Evolutionary conservation across 2,329 filamentous ascomycete species (phyloP).

Genomic region (Ophiostoma piceae): DNA sequence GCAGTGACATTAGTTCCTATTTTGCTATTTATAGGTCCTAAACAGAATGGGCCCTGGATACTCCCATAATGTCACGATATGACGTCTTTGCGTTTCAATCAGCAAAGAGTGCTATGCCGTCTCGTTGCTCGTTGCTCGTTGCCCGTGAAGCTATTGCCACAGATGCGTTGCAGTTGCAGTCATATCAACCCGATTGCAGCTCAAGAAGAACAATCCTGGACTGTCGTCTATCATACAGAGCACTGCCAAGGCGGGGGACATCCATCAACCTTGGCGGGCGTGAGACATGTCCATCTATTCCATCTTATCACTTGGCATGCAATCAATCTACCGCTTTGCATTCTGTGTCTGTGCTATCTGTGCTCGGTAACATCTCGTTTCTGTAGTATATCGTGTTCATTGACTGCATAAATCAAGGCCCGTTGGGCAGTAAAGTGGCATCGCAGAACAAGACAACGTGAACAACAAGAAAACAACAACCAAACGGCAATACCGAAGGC

Average conservation of each 20-base stretch:
- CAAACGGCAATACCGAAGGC: background rate
- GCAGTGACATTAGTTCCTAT: background rate
- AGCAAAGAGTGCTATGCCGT: background rate
- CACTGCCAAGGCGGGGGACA: background rate
- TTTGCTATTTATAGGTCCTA: background rate
- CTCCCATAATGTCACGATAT: background rate
- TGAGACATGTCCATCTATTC: background rate
- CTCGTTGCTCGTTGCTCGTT: background rate
- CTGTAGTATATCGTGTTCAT: background rate
- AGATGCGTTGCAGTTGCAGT: background rate
- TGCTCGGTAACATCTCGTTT: background rate
- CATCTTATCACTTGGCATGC: conserved; percentile 6
- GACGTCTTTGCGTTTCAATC: conserved; percentile 1
- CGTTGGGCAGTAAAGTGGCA: background rate
- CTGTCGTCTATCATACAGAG: too few relatives aligned
- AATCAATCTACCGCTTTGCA: background rate
- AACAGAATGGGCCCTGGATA: background rate
- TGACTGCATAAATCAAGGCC: background rate
- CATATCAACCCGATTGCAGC: background rate
- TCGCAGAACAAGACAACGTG: background rate
- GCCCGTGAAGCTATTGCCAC: background rate
- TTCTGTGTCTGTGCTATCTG: background rate
- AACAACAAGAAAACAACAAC: too few relatives aligned
- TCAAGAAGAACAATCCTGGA: background rate
- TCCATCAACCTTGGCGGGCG: background rate